Evolutionary conservation across 306 rosid species (phyloP).

Genomic region (Acacia melanoxylon): DNA sequence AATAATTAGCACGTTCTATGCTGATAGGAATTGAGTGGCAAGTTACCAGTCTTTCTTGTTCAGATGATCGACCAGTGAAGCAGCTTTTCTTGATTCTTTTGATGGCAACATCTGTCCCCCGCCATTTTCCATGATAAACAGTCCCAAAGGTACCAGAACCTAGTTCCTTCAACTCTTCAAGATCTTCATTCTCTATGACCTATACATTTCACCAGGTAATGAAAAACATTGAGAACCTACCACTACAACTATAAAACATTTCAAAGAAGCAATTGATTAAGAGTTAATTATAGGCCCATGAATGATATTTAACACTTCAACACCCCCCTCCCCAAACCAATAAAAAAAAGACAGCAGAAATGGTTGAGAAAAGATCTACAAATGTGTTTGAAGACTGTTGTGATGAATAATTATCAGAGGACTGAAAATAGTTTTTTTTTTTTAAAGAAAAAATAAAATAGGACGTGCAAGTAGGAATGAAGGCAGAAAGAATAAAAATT

Average conservation of each 20-base stretch:
- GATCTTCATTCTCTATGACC: slow-evolving; percentile 68
- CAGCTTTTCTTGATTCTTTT: slow-evolving; percentile 68
- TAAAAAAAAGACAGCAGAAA: not conserved
- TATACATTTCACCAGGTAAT: slow-evolving; percentile 25
- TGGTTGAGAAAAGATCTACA: not conserved
- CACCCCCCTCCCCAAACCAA: not conserved
- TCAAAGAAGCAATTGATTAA: slow-evolving; percentile 3
- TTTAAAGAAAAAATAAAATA: not conserved
- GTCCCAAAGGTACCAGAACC: slow-evolving; percentile 77
- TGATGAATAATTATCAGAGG: not conserved
- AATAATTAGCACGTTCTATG: not conserved
- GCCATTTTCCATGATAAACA: slow-evolving; percentile 76
- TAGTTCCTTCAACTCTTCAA: slow-evolving; percentile 65
- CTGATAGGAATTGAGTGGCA: not conserved
- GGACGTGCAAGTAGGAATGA: not conserved
- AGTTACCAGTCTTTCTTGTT: slow-evolving; percentile 62
- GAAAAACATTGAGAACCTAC: not conserved
- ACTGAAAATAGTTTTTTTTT: not conserved
- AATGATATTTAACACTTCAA: slow-evolving; percentile 16
- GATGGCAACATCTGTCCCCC: slow-evolving; percentile 72
- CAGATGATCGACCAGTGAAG: slow-evolving; percentile 60
- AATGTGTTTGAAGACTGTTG: not conserved
- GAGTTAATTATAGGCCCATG: slow-evolving; percentile 1
- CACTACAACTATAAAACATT: not conserved
- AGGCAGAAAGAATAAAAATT: not conserved